Conservation (phyloP, 257 asterid genomes). For the Verbascum thapsus region DNA sequence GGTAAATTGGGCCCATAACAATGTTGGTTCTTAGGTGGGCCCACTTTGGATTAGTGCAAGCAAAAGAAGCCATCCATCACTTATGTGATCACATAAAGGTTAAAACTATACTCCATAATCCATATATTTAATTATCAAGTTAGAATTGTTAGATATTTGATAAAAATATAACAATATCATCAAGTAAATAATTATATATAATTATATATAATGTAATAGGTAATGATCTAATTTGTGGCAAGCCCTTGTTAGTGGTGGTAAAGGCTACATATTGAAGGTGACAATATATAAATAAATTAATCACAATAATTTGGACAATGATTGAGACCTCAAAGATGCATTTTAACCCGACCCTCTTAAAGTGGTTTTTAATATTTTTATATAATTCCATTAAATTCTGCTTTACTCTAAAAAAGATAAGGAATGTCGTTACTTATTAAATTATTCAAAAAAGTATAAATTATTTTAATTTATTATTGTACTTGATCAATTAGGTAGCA, state of each 20-base stretch:
- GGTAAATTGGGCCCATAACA: slow-evolving; percentile 21
- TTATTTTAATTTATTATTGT: not conserved
- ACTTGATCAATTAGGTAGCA: too few relatives aligned
- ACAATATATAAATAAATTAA: too few relatives aligned
- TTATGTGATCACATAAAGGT: too few relatives aligned
- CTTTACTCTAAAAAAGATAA: slow-evolving; percentile 35
- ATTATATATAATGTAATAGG: too few relatives aligned
- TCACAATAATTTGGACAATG: slow-evolving; percentile 38
- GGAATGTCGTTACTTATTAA: slow-evolving; percentile 36
- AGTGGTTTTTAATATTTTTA: slow-evolving; percentile 19
- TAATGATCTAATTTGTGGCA: too few relatives aligned
- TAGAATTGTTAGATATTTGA: too few relatives aligned
- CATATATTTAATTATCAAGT: too few relatives aligned
- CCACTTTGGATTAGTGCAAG: slow-evolving; percentile 38
- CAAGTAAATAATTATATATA: too few relatives aligned
- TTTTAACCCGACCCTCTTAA: slow-evolving; percentile 45
- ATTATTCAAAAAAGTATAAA: slow-evolving; percentile 17
- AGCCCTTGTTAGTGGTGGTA: too few relatives aligned
- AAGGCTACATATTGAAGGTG: too few relatives aligned
- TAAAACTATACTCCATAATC: too few relatives aligned
- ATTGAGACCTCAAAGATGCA: slow-evolving; percentile 56
- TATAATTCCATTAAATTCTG: slow-evolving; percentile 28
- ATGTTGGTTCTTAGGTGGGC: slow-evolving; percentile 20
- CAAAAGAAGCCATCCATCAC: slow-evolving; percentile 27
- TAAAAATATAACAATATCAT: too few relatives aligned